phyloP scores from a whole-genome alignment of 106 monocot species.

The Allium fistulosum region DNA sequence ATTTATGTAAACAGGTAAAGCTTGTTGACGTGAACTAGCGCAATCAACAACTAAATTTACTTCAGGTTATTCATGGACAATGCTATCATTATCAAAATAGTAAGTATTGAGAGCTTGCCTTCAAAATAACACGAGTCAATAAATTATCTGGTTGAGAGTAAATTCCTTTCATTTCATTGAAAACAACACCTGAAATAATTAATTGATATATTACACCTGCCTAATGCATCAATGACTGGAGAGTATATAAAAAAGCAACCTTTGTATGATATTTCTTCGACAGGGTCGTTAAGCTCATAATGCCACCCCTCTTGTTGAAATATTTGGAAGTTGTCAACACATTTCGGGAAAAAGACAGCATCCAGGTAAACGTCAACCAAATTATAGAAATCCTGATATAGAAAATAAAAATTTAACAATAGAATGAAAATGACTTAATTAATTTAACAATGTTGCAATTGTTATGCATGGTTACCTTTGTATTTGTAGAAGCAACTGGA shows the following conservation, averaged over 20 bases:
- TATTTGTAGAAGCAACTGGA: slow-evolving; percentile 98
- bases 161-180: slow-evolving; percentile 99
- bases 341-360: slow-evolving; percentile 97
- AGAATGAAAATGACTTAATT: slow-evolving; percentile 3
- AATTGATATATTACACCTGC: neutral
- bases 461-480: slow-evolving; percentile 41
- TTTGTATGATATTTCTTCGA: slow-evolving; percentile 91
- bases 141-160: slow-evolving; percentile 99
- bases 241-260: slow-evolving; percentile 25
- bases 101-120: slow-evolving; percentile 38
- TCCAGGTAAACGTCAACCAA: slow-evolving; percentile 97
- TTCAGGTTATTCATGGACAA: too few relatives aligned
- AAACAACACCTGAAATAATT: slow-evolving; percentile 78
- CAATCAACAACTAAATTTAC: too few relatives aligned
- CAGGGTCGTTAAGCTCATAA: slow-evolving; percentile 88
- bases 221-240: neutral
- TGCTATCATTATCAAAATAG: too few relatives aligned
- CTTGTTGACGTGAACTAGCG: too few relatives aligned
- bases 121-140: slow-evolving; percentile 62
- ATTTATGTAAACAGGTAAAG: too few relatives aligned
- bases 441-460: neutral
- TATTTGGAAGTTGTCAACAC: slow-evolving; percentile 83
- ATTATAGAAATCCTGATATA: slow-evolving; percentile 95
- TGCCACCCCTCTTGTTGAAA: slow-evolving; percentile 99
- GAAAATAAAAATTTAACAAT: too few relatives aligned